Conservation (phyloP, 768 basidiomycete genomes). For the Tulasnella calospora region DNA sequence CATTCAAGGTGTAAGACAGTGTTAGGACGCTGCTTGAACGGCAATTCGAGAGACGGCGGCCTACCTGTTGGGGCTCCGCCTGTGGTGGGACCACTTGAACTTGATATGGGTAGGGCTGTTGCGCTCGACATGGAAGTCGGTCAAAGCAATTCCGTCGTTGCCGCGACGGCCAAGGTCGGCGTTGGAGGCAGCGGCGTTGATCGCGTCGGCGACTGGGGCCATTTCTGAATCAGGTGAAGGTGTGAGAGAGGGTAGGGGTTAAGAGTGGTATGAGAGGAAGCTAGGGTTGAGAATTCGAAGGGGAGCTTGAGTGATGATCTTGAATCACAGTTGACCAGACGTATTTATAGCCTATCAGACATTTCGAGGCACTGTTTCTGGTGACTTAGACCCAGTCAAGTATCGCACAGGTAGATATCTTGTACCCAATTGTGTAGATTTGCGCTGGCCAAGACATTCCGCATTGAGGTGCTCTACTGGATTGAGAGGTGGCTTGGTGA, state of each 20-base stretch:
- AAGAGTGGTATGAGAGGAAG: neutral
- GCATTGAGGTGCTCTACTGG: neutral
- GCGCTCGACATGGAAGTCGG: neutral
- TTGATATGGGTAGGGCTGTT: neutral
- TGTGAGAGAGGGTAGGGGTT: neutral
- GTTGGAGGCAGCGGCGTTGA: neutral
- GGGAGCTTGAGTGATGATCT: neutral
- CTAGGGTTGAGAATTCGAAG: neutral
- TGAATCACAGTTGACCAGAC: neutral
- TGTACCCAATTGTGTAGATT: neutral
- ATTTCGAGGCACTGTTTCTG: neutral
- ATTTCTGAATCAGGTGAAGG: neutral
- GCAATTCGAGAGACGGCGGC: neutral
- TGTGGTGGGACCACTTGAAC: neutral
- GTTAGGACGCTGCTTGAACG: neutral
- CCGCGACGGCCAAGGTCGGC: neutral
- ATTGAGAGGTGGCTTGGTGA: neutral
- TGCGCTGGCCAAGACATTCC: neutral
- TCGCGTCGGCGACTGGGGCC: neutral
- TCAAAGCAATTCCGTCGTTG: neutral
- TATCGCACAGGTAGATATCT: neutral
- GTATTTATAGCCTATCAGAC: neutral
- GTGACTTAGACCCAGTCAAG: neutral
- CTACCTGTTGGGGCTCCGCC: neutral
- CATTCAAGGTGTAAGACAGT: neutral